Evolutionary conservation across 179 eudicot species (phyloP).

Genomic region (Spergularia azorica): DNA sequence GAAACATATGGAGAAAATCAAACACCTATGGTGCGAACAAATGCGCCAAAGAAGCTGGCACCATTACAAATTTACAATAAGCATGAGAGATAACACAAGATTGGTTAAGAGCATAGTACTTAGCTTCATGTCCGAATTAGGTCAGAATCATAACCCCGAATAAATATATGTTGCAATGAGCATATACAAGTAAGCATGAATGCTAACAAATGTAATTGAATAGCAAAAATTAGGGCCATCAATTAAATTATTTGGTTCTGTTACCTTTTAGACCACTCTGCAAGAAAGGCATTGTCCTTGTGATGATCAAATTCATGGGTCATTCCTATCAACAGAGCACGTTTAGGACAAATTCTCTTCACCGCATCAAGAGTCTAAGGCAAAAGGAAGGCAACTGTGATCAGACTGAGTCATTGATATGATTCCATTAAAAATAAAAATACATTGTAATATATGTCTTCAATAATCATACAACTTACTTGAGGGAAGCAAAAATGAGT

Average conservation of each 20-base stretch:
- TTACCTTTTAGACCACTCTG: conserved; percentile 88
- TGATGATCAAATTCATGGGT: conserved; percentile 96
- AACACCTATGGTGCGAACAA: not conserved
- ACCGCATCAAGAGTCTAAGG: conserved; percentile 83
- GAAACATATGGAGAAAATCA: too few species aligned
- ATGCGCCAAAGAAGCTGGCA: not conserved
- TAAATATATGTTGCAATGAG: not conserved
- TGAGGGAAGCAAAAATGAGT: conserved; percentile 90
- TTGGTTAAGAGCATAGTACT: too few species aligned
- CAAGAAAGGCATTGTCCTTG: conserved; percentile 67
- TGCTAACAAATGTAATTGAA: not conserved
- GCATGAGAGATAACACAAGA: too few species aligned
- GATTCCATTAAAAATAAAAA: not conserved
- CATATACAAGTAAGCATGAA: not conserved
- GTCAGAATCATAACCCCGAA: too few species aligned
- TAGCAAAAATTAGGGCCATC: not conserved
- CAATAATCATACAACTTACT: conserved; percentile 43
- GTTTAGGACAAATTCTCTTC: conserved; percentile 81
- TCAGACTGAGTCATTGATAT: not conserved
- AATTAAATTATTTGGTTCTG: not conserved
- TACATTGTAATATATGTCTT: not conserved
- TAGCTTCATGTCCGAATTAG: not conserved
- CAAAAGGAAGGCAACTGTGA: conserved; percentile 3
- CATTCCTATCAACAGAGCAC: conserved; percentile 87
- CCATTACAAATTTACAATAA: too few species aligned